Percentiles rank a stretch among this genome's conserved stretches.
These are phyloP conservation scores for Podospora sp. DNA, from an alignment of 495 filamentous ascomycete species.

Conservation along the genomic window DNA sequence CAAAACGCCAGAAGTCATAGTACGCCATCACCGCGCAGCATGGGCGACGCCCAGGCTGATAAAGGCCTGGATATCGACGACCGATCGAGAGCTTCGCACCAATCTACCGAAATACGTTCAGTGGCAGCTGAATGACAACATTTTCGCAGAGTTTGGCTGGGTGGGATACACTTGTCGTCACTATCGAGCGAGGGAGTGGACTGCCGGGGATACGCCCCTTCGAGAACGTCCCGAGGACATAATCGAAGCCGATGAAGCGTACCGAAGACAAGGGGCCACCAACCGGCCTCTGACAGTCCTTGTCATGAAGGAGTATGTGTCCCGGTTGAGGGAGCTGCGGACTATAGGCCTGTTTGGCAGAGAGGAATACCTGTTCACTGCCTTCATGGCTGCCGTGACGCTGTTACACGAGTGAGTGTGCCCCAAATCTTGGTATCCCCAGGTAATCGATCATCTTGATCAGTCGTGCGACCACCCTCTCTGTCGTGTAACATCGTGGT, in stretches of 20 bases:
- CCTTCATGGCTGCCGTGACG: constrained; percentile 45
- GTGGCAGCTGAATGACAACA: constrained; percentile 41
- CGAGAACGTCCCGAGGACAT: constrained; percentile 35
- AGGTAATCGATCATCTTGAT: neutral
- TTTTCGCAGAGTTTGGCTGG: constrained; percentile 39
- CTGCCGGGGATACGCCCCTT: constrained; percentile 1
- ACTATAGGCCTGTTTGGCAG: constrained; percentile 29
- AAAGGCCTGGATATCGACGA: constrained; percentile 27
- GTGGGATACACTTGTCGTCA: constrained; percentile 45
- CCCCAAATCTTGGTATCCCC: neutral
- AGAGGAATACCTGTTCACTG: constrained; percentile 44
- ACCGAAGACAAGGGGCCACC: constrained; percentile 8
- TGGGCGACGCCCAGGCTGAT: constrained; percentile 29
- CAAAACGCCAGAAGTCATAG: constrained; percentile 27
- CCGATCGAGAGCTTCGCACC: constrained; percentile 26
- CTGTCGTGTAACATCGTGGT: neutral
- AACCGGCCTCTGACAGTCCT: constrained; percentile 34
- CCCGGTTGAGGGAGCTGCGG: constrained; percentile 32
- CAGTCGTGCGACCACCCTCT: neutral
- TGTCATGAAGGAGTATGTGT: constrained; percentile 39
- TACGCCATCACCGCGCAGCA: constrained; percentile 30
- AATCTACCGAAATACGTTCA: constrained; percentile 27
- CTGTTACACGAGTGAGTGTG: constrained; percentile 45
- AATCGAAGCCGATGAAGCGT: constrained; percentile 28
- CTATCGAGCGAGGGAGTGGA: constrained; percentile 11